phyloP scores from a whole-genome alignment of 768 basidiomycete genomes.

The Hygrophorus russula region DNA sequence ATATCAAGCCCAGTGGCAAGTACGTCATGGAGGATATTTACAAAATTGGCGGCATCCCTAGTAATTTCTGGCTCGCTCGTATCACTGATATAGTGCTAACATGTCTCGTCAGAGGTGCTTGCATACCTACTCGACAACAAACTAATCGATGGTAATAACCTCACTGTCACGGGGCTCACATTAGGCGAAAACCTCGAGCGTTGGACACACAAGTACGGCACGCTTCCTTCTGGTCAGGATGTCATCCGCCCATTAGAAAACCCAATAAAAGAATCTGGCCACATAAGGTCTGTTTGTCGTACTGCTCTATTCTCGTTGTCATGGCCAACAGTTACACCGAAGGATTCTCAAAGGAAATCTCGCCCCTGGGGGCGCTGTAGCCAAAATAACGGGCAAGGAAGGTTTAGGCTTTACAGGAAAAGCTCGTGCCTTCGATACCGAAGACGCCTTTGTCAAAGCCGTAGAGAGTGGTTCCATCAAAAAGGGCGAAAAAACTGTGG shows the following conservation, averaged over 20 bases:
- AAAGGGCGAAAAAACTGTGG: slow-evolving; percentile 94
- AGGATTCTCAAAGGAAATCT: slow-evolving; percentile 89
- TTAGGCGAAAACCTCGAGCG: slow-evolving; percentile 87
- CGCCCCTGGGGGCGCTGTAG: slow-evolving; percentile 91
- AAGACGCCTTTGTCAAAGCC: slow-evolving; percentile 79
- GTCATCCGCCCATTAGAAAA: slow-evolving; percentile 80
- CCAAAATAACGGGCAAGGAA: slow-evolving; percentile 96
- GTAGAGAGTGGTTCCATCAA: slow-evolving; percentile 84
- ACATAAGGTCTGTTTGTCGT: slow-evolving; percentile 53
- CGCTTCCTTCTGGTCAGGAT: slow-evolving; percentile 66
- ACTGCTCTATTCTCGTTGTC: slow-evolving; percentile 1
- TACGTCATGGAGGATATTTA: slow-evolving; percentile 98
- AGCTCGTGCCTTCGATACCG: slow-evolving; percentile 86
- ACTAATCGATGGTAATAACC: slow-evolving; percentile 79
- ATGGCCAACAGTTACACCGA: neutral
- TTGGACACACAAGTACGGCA: slow-evolving; percentile 75
- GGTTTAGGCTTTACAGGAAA: slow-evolving; percentile 83
- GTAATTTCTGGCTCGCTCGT: slow-evolving; percentile 33
- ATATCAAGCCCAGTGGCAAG: slow-evolving; percentile 94
- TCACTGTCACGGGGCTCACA: slow-evolving; percentile 86
- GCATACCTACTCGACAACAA: slow-evolving; percentile 79
- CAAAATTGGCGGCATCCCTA: slow-evolving; percentile 93
- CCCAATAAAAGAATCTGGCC: slow-evolving; percentile 84
- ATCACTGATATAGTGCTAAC: slow-evolving; percentile 4
- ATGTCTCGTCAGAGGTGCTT: slow-evolving; percentile 52